A percentile compares a stretch with the other conserved stretches of the same genome.
Conservation (phyloP, 441 rosid species). For the Pelargonium fulgidum region DNA sequence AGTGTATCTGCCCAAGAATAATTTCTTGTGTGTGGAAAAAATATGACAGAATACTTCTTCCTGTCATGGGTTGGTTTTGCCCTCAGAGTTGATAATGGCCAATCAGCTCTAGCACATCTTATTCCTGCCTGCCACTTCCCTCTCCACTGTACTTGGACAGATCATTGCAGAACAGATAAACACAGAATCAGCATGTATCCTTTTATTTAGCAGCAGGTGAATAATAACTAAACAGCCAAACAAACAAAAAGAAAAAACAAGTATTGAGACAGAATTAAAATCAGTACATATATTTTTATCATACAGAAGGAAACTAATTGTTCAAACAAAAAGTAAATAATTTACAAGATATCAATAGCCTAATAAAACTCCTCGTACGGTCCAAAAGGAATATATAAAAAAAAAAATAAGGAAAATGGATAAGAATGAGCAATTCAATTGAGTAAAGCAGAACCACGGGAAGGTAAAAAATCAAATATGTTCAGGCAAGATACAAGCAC, state of each 20-base stretch:
- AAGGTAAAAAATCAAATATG: slow-evolving; percentile 9
- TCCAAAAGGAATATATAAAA: too few species aligned
- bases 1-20: slow-evolving; percentile 99
- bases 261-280: too few species aligned
- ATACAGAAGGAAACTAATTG: too few species aligned
- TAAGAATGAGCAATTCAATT: neutral
- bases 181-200: slow-evolving; percentile 18
- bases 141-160: slow-evolving; percentile 69
- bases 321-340: too few species aligned
- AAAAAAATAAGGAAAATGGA: too few species aligned
- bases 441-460: neutral
- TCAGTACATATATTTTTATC: too few species aligned
- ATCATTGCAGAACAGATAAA: slow-evolving; percentile 21
- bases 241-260: too few species aligned
- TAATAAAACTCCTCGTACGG: too few species aligned
- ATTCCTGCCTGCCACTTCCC: slow-evolving; percentile 99
- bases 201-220: slow-evolving; percentile 10
- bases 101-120: slow-evolving; percentile 85
- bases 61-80: slow-evolving; percentile 94
- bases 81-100: slow-evolving; percentile 85
- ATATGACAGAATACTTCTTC: slow-evolving; percentile 80
- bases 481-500: slow-evolving; percentile 14
- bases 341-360: too few species aligned
- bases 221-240: neutral
- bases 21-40: slow-evolving; percentile 87